Conservation (phyloP, 768 basidiomycete genomes). For the Russula sp. region DNA sequence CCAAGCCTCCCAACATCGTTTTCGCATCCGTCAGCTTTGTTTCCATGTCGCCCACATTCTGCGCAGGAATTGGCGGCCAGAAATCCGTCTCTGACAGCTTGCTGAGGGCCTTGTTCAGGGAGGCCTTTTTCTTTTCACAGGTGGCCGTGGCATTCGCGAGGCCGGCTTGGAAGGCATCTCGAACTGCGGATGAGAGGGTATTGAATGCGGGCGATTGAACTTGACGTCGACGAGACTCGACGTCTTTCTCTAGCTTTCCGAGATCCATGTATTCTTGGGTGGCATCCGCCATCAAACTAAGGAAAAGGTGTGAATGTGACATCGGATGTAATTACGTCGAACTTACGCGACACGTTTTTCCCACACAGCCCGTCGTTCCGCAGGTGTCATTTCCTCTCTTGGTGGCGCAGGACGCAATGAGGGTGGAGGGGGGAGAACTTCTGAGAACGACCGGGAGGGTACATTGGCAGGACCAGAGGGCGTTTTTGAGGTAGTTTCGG, state of each 20-base stretch:
- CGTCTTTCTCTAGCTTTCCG: constrained; percentile 25
- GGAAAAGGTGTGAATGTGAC: neutral
- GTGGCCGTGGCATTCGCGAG: constrained; percentile 32
- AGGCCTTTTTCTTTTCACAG: constrained; percentile 37
- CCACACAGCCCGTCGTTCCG: constrained; percentile 43
- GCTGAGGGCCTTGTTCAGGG: constrained; percentile 36
- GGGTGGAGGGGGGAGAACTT: constrained; percentile 21
- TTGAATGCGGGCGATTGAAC: constrained; percentile 33
- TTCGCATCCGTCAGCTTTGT: constrained; percentile 33
- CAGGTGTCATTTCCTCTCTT: constrained; percentile 34
- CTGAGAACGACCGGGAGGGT: neutral
- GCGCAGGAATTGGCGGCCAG: constrained; percentile 41
- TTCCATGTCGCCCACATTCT: constrained; percentile 32
- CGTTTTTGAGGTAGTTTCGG: neutral
- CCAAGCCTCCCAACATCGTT: constrained; percentile 38
- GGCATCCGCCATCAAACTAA: constrained; percentile 39
- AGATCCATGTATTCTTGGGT: constrained; percentile 26
- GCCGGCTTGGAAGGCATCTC: constrained; percentile 32
- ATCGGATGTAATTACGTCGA: constrained; percentile 2
- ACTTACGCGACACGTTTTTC: constrained; percentile 44
- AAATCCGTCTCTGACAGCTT: constrained; percentile 39
- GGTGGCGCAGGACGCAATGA: neutral
- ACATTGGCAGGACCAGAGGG: neutral
- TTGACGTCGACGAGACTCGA: constrained; percentile 32
- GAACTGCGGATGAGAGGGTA: constrained; percentile 34